phyloP scores from a whole-genome alignment of 1,139 yeast genomes.

The Taphrina sp. region DNA sequence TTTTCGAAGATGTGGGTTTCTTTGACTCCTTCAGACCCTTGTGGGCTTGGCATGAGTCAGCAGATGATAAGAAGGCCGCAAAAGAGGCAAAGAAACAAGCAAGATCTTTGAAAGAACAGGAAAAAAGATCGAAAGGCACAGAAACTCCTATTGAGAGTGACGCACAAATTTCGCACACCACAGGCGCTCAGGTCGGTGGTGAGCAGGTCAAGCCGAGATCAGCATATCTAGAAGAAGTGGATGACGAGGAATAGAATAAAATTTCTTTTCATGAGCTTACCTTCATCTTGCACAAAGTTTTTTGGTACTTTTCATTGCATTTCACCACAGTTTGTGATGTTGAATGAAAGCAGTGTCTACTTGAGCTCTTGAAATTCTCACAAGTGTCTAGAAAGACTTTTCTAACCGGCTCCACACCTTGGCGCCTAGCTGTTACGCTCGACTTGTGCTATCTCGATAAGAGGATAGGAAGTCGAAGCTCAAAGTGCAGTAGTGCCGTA shows the following conservation, averaged over 20 bases:
- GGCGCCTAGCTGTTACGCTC: too few species aligned
- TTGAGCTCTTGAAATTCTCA: too few species aligned
- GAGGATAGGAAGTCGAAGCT: too few species aligned
- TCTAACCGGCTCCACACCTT: too few species aligned
- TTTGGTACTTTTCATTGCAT: too few species aligned
- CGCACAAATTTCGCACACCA: neutral
- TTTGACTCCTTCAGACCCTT: constrained; percentile 86
- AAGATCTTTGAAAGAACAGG: constrained; percentile 2
- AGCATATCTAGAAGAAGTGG: constrained; percentile 32
- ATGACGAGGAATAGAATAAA: constrained; percentile 22
- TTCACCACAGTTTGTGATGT: too few species aligned
- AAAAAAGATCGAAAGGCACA: neutral
- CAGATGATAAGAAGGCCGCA: constrained; percentile 25
- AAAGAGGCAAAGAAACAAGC: constrained; percentile 24
- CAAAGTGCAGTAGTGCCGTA: too few species aligned
- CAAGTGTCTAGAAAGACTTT: too few species aligned
- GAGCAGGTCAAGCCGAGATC: constrained; percentile 8
- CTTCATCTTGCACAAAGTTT: too few species aligned
- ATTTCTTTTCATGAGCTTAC: too few species aligned
- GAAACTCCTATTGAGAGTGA: neutral
- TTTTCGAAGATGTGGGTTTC: constrained; percentile 93
- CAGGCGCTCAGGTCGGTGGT: constrained; percentile 6
- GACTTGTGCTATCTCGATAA: too few species aligned
- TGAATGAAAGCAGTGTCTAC: too few species aligned
- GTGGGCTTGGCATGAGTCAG: constrained; percentile 71